Evolutionary conservation across 176 grass and related monocot genomes (phyloP).

Genomic region (Rhipidocladum racemiflorum): DNA sequence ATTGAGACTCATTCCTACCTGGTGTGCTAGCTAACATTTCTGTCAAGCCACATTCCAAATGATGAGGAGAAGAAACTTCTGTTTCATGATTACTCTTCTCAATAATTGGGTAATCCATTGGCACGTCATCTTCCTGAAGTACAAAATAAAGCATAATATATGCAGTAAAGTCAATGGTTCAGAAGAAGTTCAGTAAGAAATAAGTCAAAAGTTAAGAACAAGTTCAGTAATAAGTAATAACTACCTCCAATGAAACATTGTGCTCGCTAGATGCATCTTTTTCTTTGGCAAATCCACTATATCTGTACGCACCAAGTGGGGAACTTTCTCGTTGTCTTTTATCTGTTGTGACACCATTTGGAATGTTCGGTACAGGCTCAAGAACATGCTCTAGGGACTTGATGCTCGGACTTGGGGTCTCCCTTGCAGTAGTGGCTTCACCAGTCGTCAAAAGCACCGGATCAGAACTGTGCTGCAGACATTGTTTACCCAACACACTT

Average conservation of each 20-base stretch:
- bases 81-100: conserved; percentile 17
- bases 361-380: conserved; percentile 27
- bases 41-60: conserved; percentile 17
- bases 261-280: conserved; percentile 9
- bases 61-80: conserved; percentile 28
- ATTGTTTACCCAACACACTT: conserved; percentile 33
- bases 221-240: conserved; percentile 33
- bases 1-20: conserved; percentile 23
- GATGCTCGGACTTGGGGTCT: not conserved
- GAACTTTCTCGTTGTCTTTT: conserved; percentile 22
- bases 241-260: conserved; percentile 25
- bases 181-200: conserved; percentile 33
- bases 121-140: conserved; percentile 44
- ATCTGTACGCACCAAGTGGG: conserved; percentile 2
- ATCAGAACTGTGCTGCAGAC: conserved; percentile 10
- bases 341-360: conserved; percentile 5
- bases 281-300: conserved; percentile 32
- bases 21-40: conserved; percentile 16
- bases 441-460: not conserved
- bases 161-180: not conserved
- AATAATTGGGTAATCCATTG: conserved; percentile 11
- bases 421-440: conserved; percentile 22
- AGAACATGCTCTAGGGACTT: conserved; percentile 26
- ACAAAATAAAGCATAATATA: conserved; percentile 21
- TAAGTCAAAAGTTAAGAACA: conserved; percentile 12